These are phyloP conservation scores for Blastocystis sp. DNA, from an alignment of 352 stramenopile genomes.

Conservation along the genomic window DNA sequence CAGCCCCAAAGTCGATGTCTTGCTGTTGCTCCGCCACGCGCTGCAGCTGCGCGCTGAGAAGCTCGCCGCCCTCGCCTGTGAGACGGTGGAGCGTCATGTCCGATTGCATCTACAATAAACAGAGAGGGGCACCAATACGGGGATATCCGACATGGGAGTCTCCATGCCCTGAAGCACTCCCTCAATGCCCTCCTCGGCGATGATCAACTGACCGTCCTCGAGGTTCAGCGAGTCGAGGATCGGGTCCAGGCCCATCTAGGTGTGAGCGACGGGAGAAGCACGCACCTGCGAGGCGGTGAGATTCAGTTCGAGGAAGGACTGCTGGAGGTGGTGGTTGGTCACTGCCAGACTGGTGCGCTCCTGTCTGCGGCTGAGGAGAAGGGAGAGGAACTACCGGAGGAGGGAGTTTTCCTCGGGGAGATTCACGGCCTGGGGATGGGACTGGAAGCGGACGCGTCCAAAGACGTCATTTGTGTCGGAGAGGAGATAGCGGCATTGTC, in stretches of 20 bases:
- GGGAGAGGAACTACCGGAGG: background rate
- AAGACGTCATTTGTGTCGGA: slow-evolving; percentile 65
- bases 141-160: slow-evolving; percentile 60
- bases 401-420: slow-evolving; percentile 49
- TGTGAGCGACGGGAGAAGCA: background rate
- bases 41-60: background rate
- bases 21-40: background rate
- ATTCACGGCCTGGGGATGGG: slow-evolving; percentile 56
- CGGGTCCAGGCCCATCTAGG: slow-evolving; percentile 36
- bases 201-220: slow-evolving; percentile 9
- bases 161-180: slow-evolving; percentile 35
- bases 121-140: background rate
- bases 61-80: background rate
- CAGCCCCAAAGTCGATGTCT: slow-evolving; percentile 34
- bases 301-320: slow-evolving; percentile 31
- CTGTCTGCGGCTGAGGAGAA: slow-evolving; percentile 1
- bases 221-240: slow-evolving; percentile 47
- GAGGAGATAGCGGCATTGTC: slow-evolving; percentile 53
- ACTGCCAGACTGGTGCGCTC: slow-evolving; percentile 34
- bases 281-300: slow-evolving; percentile 28
- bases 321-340: background rate
- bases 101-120: background rate
- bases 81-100: slow-evolving; percentile 46
- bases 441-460: slow-evolving; percentile 54
- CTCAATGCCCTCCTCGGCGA: slow-evolving; percentile 45